Evolutionary conservation across 2,329 filamentous ascomycete genomes (phyloP), one percentile per base, ranked within the genome.

Genomic region (Pestalotiopsis sp.): DNA sequence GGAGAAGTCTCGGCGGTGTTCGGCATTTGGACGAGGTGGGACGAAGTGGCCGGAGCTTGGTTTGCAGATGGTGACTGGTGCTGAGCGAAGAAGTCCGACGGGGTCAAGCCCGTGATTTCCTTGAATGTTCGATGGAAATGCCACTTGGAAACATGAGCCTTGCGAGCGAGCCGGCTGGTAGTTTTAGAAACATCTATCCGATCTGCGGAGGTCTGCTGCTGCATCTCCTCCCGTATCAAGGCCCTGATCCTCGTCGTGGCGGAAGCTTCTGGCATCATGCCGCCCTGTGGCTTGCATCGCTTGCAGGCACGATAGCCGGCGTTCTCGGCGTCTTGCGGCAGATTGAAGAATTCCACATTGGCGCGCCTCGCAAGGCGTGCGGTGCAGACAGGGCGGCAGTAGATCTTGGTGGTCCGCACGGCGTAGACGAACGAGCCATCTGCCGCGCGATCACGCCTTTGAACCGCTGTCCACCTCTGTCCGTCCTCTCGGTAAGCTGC

Each of bases 371-470:
- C 87, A 13, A 90, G 83, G 0, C 89, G 83, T 2, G 87, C 86
- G 17, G 85, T 84, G 74, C 89, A 91, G 22, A 83, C 87, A 1
- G 88, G 88, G 1, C 88, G 83, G 75, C 89, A 91, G 77, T 88
- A 91, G 68, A 84, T 81, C 69, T 78, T 77, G n/a, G 82, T 84
- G 0, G 82, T 81, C 64, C 75, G 75, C 4, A 84, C 82, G 63
- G 71, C 81, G 72, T 83, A 84, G 60, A 84, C 76, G 65, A 84
- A 84, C 65, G 71, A 22, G 13, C 66, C 66, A 24, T 67, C 66
- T 48, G 55, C 60, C 13, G 30, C 39, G 14, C 17, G 22, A 24
- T 67, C 66, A 2, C 60, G 61, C 3, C 13, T 14, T 22, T 64
- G 38, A n/a, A 64, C 40, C 11, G 39, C 61, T 22, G 6, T 64